These are phyloP conservation scores for Oenanthe sinensis DNA, from an alignment of 129 eudicot species.

Conservation along the genomic window DNA sequence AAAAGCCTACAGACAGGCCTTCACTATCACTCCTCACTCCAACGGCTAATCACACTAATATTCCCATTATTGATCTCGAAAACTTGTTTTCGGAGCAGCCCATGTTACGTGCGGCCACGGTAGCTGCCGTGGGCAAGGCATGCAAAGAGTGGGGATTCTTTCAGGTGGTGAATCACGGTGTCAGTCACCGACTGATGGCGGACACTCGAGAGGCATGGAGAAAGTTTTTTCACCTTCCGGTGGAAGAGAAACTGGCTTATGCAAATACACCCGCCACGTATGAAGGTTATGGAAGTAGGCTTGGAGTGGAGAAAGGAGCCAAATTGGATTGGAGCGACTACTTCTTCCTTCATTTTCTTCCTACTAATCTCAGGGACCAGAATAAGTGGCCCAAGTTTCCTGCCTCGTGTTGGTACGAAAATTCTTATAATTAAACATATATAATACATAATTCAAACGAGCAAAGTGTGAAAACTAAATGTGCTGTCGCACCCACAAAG, in stretches of 20 bases:
- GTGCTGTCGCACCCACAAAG: neutral
- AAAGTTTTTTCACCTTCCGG: conserved; percentile 51
- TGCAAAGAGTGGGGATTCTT: conserved; percentile 70
- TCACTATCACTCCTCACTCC: neutral
- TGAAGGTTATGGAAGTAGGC: conserved; percentile 72
- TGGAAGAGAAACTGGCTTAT: conserved; percentile 44
- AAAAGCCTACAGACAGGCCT: conserved; percentile 38
- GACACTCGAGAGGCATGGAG: conserved; percentile 45
- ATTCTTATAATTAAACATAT: neutral
- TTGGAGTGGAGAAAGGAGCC: conserved; percentile 57
- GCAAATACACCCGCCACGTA: conserved; percentile 58
- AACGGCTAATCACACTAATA: neutral
- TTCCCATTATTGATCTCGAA: conserved; percentile 27
- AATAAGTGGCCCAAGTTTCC: conserved; percentile 60
- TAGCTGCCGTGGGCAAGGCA: conserved; percentile 28
- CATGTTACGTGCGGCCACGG: conserved; percentile 13
- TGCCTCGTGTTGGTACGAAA: conserved; percentile 40
- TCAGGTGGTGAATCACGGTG: conserved; percentile 69
- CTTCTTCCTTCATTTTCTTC: conserved; percentile 49
- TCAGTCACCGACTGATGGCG: conserved; percentile 39
- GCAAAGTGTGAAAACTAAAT: neutral
- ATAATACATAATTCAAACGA: neutral
- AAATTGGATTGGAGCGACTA: conserved; percentile 75
- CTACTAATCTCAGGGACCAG: conserved; percentile 30
- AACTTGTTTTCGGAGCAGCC: conserved; percentile 22